These are phyloP conservation scores for Mycena sp. DNA, from an alignment of 1,284 basidiomycete species.

Conservation along the genomic window DNA sequence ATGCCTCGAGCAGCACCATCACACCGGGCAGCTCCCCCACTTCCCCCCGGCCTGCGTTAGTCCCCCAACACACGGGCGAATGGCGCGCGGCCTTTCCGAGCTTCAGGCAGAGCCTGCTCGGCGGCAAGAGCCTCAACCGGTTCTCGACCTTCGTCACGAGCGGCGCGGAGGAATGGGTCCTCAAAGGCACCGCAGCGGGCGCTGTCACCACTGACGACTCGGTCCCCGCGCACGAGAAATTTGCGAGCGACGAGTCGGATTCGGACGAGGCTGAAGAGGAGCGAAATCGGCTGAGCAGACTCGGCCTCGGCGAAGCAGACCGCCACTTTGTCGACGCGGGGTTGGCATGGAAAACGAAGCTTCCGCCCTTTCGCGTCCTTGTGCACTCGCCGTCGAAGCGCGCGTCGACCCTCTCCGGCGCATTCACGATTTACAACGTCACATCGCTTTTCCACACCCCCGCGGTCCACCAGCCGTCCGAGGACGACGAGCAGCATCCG, in stretches of 20 bases:
- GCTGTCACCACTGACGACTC: constrained; percentile 22
- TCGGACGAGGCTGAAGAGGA: constrained; percentile 39
- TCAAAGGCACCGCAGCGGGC: constrained; percentile 60
- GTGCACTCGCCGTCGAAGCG: constrained; percentile 84
- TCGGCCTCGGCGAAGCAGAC: constrained; percentile 65
- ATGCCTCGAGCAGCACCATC: constrained; percentile 56
- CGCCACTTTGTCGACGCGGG: constrained; percentile 79
- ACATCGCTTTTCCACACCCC: constrained; percentile 73
- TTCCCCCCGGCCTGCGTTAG: constrained; percentile 43
- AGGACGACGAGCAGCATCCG: constrained; percentile 25
- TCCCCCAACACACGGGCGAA: constrained; percentile 81
- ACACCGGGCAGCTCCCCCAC: constrained; percentile 64
- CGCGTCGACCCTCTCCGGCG: constrained; percentile 69
- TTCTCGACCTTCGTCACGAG: constrained; percentile 88
- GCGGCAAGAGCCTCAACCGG: constrained; percentile 80
- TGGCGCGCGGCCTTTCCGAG: constrained; percentile 68
- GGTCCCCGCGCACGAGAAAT: constrained; percentile 40
- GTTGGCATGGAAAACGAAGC: constrained; percentile 76
- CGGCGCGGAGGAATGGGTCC: constrained; percentile 83
- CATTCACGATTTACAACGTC: constrained; percentile 80
- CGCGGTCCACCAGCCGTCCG: constrained; percentile 21
- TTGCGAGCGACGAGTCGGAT: constrained; percentile 42
- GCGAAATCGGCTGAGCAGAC: constrained; percentile 43
- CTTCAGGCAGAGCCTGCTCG: constrained; percentile 75
- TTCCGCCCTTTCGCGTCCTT: constrained; percentile 75